phyloP scores from a whole-genome alignment of 129 eudicot genomes.

The Logfia minima region DNA sequence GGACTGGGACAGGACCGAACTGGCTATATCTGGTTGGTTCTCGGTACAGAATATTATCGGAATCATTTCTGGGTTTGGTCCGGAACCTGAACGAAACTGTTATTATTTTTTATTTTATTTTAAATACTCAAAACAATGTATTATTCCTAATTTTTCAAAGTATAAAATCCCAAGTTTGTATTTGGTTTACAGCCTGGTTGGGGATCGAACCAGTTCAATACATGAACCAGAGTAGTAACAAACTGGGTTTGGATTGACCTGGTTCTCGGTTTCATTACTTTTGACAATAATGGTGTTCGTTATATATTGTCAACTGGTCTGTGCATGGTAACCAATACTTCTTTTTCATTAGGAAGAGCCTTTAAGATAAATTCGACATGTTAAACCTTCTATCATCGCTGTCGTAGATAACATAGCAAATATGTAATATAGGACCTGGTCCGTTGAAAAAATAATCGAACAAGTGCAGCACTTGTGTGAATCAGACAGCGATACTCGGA shows the following conservation, averaged over 20 bases:
- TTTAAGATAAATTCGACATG: slow-evolving; percentile 7
- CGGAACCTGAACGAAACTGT: background rate
- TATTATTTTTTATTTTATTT: background rate
- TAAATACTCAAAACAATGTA: background rate
- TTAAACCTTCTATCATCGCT: slow-evolving; percentile 15
- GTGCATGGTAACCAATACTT: background rate
- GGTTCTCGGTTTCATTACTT: background rate
- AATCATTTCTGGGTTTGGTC: background rate
- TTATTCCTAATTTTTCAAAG: background rate
- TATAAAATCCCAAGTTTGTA: background rate
- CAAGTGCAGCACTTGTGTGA: background rate
- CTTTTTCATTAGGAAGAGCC: background rate
- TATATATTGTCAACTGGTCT: background rate
- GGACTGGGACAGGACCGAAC: background rate
- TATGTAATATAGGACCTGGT: background rate
- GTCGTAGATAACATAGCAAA: background rate
- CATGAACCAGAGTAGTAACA: background rate
- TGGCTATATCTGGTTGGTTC: background rate
- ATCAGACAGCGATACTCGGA: background rate
- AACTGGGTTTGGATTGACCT: background rate
- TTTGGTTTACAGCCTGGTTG: background rate
- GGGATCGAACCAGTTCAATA: background rate
- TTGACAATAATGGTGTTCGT: background rate
- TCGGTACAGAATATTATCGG: background rate
- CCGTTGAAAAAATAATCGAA: background rate